A percentile compares a stretch with the other conserved stretches of the same genome.
Conservation (phyloP, 169 alveolate genomes). For the Plasmodium malariae region DNA sequence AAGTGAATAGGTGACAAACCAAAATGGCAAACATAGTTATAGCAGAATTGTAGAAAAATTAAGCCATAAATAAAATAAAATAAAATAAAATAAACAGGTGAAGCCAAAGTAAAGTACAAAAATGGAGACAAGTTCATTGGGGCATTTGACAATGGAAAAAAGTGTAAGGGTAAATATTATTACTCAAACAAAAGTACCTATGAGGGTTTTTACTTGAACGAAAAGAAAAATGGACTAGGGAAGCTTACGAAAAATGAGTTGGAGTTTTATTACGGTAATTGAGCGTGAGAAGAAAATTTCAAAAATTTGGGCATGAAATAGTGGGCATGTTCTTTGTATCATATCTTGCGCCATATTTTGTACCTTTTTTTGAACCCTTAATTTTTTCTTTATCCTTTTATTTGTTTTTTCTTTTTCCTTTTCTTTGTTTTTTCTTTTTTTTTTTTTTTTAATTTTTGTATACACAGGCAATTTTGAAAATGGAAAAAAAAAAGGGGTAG, state of each 20-base stretch:
- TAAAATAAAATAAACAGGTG: slow-evolving; percentile 16
- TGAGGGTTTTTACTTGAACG: slow-evolving; percentile 27
- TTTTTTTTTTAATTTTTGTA: too few relatives aligned
- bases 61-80: too few relatives aligned
- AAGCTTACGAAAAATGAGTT: slow-evolving; percentile 2
- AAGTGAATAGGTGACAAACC: too few relatives aligned
- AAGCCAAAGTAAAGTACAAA: slow-evolving; percentile 21
- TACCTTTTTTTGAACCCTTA: too few relatives aligned
- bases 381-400: too few relatives aligned
- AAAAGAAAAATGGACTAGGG: slow-evolving; percentile 26
- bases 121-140: slow-evolving; percentile 8
- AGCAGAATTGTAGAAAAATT: too few relatives aligned
- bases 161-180: slow-evolving; percentile 11
- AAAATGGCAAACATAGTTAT: too few relatives aligned
- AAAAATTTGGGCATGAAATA: too few relatives aligned
- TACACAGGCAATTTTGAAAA: slow-evolving; percentile 87
- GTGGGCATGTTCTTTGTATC: too few relatives aligned
- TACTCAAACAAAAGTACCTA: slow-evolving; percentile 38
- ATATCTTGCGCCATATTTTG: too few relatives aligned
- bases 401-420: not conserved
- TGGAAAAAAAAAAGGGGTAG: slow-evolving; percentile 92
- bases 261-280: slow-evolving; percentile 38
- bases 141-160: slow-evolving; percentile 4
- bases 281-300: not conserved
- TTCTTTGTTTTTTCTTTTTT: not conserved